A percentile compares a stretch with the other conserved stretches of the same genome.
Conservation (phyloP, 1,139 yeast species). For the Zygotorulaspora mrakii region DNA sequence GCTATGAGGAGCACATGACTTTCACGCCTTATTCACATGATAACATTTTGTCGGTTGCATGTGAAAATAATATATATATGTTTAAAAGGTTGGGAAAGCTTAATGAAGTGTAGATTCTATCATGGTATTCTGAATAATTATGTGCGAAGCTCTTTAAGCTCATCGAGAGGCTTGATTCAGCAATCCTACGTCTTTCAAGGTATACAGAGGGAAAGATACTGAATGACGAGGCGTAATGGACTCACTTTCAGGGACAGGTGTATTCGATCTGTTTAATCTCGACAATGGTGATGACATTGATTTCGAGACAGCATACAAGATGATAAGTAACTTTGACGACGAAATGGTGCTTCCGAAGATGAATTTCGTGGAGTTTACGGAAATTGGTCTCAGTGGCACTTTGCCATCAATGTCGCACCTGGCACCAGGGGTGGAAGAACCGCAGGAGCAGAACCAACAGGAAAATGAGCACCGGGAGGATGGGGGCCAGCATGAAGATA, state of each 20-base stretch:
- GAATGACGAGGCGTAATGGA: constrained; percentile 8
- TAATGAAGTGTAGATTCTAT: too few relatives aligned
- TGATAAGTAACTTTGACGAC: constrained; percentile 24
- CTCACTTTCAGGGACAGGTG: constrained; percentile 7
- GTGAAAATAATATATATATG: too few relatives aligned
- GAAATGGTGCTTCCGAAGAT: constrained; percentile 11
- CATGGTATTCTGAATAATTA: too few relatives aligned
- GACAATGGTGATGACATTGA: constrained; percentile 35
- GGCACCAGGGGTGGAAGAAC: too few relatives aligned
- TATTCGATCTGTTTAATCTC: constrained; percentile 27
- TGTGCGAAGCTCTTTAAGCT: too few relatives aligned
- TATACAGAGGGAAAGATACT: neutral
- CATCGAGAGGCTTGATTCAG: too few relatives aligned
- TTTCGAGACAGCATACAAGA: constrained; percentile 37
- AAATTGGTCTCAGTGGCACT: constrained; percentile 4
- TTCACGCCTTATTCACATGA: too few relatives aligned
- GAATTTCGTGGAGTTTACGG: constrained; percentile 7
- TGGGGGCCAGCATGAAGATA: neutral
- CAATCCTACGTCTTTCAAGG: too few relatives aligned
- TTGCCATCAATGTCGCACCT: neutral
- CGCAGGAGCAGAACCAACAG: too few relatives aligned
- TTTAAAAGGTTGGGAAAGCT: too few relatives aligned
- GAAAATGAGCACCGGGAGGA: neutral
- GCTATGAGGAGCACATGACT: too few relatives aligned
- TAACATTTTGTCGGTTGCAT: too few relatives aligned